Evolutionary conservation across 371 early-diverging fungal genomes (phyloP), one percentile per base, ranked within the genome.

Genomic region (Mucor velutinosus): DNA sequence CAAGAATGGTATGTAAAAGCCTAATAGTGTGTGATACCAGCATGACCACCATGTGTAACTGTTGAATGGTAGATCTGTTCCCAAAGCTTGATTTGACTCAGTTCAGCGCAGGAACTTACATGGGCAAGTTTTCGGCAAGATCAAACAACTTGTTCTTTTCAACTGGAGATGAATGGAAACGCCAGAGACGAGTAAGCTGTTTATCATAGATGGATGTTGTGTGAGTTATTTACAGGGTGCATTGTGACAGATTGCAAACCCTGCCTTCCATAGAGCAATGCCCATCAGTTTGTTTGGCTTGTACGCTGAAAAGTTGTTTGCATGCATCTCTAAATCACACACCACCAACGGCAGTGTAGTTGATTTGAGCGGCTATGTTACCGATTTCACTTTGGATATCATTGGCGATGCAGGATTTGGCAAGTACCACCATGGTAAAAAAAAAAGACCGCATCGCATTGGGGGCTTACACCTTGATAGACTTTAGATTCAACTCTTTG

Each of bases 181-280:
- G 49, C 1, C 79, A 79, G n/a, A 68, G 79, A 53, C 73, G 64
- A 66, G 76, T 74, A 67, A 33, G 32, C 21, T 62, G 15, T 15
- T 32, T n/a, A 7, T 57, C 2, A 30, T n/a, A 14, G 15, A 17
- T 35, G 35, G 10, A 1, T 7, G 10, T 14, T 14, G 3, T 32
- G 7, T 3, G 39, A 33, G 23, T 51, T 30, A 33, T 33, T 37
- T 33, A 30, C 3, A 14, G 7, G 6, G 2, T 2, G 30, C 2
- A 30, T 30, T 37, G 0, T 59, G 19, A 8, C 35, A 74, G 73
- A 65, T 77, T 29, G 75, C 76, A 3, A 80, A 80, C 39, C 74
- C 76, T 17, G 77, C 80, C 12, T 81, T 81, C 32, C 79, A 71
- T 27, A 58, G 74, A 17, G 69, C 75, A 12, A 64, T 74, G 69